These are phyloP conservation scores for Andrographis paniculata DNA, from an alignment of 305 asterid species.

Conservation along the genomic window DNA sequence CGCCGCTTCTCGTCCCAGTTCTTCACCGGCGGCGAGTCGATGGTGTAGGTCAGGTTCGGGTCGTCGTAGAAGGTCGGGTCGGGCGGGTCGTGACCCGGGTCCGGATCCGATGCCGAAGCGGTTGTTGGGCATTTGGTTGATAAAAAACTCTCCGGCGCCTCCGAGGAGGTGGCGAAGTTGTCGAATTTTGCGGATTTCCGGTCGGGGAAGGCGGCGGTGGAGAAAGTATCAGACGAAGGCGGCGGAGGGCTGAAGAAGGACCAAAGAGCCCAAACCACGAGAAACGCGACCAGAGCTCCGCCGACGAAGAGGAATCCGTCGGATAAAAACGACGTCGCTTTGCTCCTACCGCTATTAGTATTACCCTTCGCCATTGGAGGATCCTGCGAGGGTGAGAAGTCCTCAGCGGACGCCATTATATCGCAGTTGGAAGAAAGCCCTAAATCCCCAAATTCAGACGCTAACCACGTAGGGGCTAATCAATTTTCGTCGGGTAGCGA, in stretches of 20 bases:
- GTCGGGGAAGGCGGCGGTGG: conserved; percentile 6
- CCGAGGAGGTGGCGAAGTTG: conserved; percentile 1
- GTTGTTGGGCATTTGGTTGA: not conserved
- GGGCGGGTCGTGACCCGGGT: conserved; percentile 40
- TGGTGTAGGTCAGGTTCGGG: conserved; percentile 48
- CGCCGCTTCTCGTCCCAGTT: conserved; percentile 77
- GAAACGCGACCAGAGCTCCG: conserved; percentile 32
- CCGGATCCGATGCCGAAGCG: conserved; percentile 11
- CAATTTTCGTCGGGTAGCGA: no score
- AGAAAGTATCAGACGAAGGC: conserved; percentile 13
- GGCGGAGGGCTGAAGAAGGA: conserved; percentile 34
- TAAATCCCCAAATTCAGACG: no score
- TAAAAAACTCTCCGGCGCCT: not conserved
- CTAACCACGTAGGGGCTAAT: no score
- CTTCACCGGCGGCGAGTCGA: conserved; percentile 43
- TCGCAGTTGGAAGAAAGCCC: not conserved
- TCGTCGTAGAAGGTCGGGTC: conserved; percentile 71
- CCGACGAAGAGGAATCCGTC: conserved; percentile 36
- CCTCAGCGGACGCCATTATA: conserved; percentile 31
- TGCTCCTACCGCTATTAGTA: conserved; percentile 2
- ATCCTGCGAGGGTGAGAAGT: conserved; percentile 19
- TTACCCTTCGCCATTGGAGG: conserved; percentile 36
- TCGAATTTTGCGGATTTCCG: not conserved
- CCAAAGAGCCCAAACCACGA: conserved; percentile 43
- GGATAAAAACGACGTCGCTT: conserved; percentile 24